phyloP scores from a whole-genome alignment of 2,329 filamentous ascomycete species.

The Coccinonectria pachysandricola region DNA sequence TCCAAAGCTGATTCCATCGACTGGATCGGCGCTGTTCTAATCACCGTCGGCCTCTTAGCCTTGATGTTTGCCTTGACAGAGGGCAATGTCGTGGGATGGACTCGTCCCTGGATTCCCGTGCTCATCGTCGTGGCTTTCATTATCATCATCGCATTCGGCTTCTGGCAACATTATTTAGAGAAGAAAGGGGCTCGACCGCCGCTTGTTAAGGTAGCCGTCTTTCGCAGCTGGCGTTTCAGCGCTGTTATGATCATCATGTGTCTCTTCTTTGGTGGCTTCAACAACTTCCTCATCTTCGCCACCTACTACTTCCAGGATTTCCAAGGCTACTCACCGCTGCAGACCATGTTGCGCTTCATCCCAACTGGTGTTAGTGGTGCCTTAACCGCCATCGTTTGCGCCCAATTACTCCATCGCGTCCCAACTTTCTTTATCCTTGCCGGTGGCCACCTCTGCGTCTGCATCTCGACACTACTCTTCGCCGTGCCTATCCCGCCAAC shows the following conservation, averaged over 20 bases:
- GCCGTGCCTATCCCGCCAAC: conserved; percentile 49
- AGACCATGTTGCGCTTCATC: conserved; percentile 59
- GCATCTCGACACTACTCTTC: conserved; percentile 48
- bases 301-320: conserved; percentile 65
- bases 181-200: conserved; percentile 31
- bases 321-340: conserved; percentile 48
- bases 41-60: conserved; percentile 51
- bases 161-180: conserved; percentile 46
- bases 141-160: conserved; percentile 44
- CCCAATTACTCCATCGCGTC: conserved; percentile 45
- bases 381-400: conserved; percentile 45
- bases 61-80: conserved; percentile 59
- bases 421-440: conserved; percentile 48
- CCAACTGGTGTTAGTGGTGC: conserved; percentile 53
- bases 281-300: conserved; percentile 55
- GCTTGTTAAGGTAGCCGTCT: conserved; percentile 58
- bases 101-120: conserved; percentile 48
- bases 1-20: conserved; percentile 42
- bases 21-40: conserved; percentile 54
- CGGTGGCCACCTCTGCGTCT: conserved; percentile 46
- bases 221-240: conserved; percentile 47
- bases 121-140: conserved; percentile 49
- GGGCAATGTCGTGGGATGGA: conserved; percentile 60
- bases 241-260: conserved; percentile 56
- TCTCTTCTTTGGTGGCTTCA: conserved; percentile 58